Conservation (phyloP, 352 stramenopile species). For the Globisporangium middletonii region DNA sequence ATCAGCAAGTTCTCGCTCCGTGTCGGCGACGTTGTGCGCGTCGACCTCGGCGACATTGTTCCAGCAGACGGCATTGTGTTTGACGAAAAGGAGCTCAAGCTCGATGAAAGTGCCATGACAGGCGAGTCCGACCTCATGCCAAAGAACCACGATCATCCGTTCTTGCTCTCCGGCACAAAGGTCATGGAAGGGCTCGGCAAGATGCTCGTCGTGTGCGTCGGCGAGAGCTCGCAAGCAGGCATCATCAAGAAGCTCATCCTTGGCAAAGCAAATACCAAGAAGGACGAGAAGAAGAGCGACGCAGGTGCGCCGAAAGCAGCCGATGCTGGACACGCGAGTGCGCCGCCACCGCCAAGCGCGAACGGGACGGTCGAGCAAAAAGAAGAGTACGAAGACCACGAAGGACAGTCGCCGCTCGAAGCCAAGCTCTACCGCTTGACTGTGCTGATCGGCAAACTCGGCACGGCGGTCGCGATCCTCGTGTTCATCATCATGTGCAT, state of each 20-base stretch:
- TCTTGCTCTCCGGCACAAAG: slow-evolving; percentile 92
- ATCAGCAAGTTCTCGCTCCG: slow-evolving; percentile 75
- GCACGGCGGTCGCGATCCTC: slow-evolving; percentile 58
- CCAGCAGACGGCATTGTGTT: slow-evolving; percentile 88
- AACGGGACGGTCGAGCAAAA: slow-evolving; percentile 77
- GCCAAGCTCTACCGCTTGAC: slow-evolving; percentile 82
- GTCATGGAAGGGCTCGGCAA: slow-evolving; percentile 89
- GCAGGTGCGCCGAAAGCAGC: slow-evolving; percentile 5
- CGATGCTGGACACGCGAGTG: background rate
- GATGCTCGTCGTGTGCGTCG: slow-evolving; percentile 93
- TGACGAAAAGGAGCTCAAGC: slow-evolving; percentile 83
- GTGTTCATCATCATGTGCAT: slow-evolving; percentile 80
- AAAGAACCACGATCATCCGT: slow-evolving; percentile 86
- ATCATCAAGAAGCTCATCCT: slow-evolving; percentile 89
- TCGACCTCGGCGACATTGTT: slow-evolving; percentile 84
- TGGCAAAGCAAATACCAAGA: slow-evolving; percentile 44
- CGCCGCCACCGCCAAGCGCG: slow-evolving; percentile 37
- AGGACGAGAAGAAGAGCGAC: slow-evolving; percentile 44
- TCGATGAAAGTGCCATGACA: slow-evolving; percentile 91
- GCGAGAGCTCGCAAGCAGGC: slow-evolving; percentile 90
- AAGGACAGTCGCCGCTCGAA: slow-evolving; percentile 71
- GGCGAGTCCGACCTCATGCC: slow-evolving; percentile 87
- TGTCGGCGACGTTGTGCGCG: slow-evolving; percentile 86
- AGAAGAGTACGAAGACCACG: slow-evolving; percentile 54
- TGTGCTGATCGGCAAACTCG: slow-evolving; percentile 80